These are phyloP conservation scores for Arachnomyces sp. DNA, from an alignment of 2,329 filamentous ascomycete genomes.

Conservation along the genomic window DNA sequence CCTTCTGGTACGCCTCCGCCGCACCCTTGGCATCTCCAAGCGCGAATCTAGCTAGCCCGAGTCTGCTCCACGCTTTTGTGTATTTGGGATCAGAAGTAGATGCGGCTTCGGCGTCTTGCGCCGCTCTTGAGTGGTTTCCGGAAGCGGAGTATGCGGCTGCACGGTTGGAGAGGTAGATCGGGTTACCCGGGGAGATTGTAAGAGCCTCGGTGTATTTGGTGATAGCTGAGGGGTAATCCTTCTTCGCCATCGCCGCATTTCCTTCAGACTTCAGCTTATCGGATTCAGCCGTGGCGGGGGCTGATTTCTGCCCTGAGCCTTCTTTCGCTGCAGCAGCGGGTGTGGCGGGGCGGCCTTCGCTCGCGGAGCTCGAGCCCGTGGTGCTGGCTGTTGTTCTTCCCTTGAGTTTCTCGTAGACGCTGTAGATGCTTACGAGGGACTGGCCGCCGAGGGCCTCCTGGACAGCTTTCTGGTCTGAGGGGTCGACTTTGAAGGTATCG, in stretches of 20 bases:
- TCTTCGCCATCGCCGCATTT: slow-evolving; percentile 89
- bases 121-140: slow-evolving; percentile 74
- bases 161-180: slow-evolving; percentile 95
- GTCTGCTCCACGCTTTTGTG: slow-evolving; percentile 92
- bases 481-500: slow-evolving; percentile 91
- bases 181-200: slow-evolving; percentile 70
- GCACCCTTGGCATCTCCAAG: slow-evolving; percentile 82
- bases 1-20: slow-evolving; percentile 89
- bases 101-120: slow-evolving; percentile 81
- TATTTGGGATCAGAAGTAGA: slow-evolving; percentile 82
- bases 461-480: slow-evolving; percentile 63
- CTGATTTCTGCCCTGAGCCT: slow-evolving; percentile 28
- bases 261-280: slow-evolving; percentile 83
- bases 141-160: slow-evolving; percentile 85
- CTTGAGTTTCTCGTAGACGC: slow-evolving; percentile 92
- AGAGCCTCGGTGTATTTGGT: slow-evolving; percentile 83
- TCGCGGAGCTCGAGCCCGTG: slow-evolving; percentile 32
- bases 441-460: slow-evolving; percentile 73
- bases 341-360: slow-evolving; percentile 34
- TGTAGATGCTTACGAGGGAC: slow-evolving; percentile 84
- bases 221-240: slow-evolving; percentile 78
- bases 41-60: slow-evolving; percentile 85
- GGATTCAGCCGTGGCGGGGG: slow-evolving; percentile 55
- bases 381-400: slow-evolving; percentile 47
- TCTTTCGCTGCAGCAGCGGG: slow-evolving; percentile 19